Conservation (phyloP, 257 asterid genomes). For the Solanum chilense region DNA sequence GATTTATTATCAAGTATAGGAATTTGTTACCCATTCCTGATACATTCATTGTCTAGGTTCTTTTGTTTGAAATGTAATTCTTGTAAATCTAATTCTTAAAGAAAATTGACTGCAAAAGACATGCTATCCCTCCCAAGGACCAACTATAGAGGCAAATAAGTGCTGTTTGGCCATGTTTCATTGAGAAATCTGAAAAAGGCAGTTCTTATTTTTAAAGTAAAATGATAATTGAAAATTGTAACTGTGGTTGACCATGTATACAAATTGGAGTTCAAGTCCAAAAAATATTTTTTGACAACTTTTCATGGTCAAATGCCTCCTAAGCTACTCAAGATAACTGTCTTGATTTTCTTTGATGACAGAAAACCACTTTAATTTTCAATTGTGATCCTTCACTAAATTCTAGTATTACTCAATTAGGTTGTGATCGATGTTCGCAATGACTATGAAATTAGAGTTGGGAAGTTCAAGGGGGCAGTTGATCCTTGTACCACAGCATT, state of each 20-base stretch:
- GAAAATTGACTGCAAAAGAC: not conserved
- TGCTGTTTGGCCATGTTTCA: not conserved
- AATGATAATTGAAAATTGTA: not conserved
- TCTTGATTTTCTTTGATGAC: not conserved
- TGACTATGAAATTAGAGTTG: constrained; percentile 93
- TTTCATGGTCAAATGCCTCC: not conserved
- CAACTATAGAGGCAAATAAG: not conserved
- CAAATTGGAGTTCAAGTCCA: not conserved
- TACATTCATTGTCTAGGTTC: not conserved
- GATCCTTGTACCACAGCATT: constrained; percentile 94
- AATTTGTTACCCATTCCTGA: not conserved
- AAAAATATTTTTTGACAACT: not conserved
- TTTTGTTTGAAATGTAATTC: not conserved
- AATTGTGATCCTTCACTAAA: not conserved
- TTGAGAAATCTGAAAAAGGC: not conserved
- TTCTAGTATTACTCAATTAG: constrained; percentile 19
- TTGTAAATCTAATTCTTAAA: not conserved
- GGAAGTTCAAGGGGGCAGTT: constrained; percentile 84
- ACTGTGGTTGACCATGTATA: not conserved
- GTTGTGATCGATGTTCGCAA: constrained; percentile 95
- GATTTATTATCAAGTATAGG: not conserved
- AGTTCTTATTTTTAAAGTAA: no score
- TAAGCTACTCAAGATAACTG: not conserved
- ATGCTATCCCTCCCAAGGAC: not conserved
- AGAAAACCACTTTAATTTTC: not conserved